Conservation (phyloP, 768 basidiomycete species). For the Suillus brevipes region DNA sequence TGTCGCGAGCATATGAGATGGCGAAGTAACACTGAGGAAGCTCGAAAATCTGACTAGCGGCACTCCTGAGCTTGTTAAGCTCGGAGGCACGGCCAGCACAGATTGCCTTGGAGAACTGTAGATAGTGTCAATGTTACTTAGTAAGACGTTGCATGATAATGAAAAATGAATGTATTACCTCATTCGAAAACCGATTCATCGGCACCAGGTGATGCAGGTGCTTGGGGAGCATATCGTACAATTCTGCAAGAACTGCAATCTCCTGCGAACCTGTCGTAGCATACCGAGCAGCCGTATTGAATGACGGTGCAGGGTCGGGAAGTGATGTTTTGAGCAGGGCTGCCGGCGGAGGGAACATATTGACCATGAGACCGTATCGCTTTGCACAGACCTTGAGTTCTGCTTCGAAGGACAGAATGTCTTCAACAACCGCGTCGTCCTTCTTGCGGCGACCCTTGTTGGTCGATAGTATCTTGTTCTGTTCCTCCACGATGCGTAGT, state of each 20-base stretch:
- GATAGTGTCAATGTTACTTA: neutral
- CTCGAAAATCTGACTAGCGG: neutral
- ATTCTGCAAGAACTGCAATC: neutral
- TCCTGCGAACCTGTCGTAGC: neutral
- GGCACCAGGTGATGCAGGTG: neutral
- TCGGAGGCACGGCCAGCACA: neutral
- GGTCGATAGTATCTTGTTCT: no score
- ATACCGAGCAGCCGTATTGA: conserved; percentile 1
- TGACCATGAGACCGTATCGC: conserved; percentile 1
- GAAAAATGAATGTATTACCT: neutral
- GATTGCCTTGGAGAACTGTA: neutral
- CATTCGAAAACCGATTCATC: neutral
- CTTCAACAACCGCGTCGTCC: no score
- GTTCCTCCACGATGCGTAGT: no score
- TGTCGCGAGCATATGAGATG: neutral
- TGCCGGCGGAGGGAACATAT: neutral
- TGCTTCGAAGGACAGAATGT: no score
- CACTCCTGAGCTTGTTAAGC: conserved; percentile 2
- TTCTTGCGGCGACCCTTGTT: no score
- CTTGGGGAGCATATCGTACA: neutral
- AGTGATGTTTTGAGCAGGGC: neutral
- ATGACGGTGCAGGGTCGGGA: neutral
- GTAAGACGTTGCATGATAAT: neutral
- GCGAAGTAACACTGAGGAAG: neutral
- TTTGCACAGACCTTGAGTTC: neutral